A percentile compares a stretch with the other conserved stretches of the same genome.
Evolutionary conservation across 768 basidiomycete species (phyloP).

Genomic region (Fomitopsis pulvina): DNA sequence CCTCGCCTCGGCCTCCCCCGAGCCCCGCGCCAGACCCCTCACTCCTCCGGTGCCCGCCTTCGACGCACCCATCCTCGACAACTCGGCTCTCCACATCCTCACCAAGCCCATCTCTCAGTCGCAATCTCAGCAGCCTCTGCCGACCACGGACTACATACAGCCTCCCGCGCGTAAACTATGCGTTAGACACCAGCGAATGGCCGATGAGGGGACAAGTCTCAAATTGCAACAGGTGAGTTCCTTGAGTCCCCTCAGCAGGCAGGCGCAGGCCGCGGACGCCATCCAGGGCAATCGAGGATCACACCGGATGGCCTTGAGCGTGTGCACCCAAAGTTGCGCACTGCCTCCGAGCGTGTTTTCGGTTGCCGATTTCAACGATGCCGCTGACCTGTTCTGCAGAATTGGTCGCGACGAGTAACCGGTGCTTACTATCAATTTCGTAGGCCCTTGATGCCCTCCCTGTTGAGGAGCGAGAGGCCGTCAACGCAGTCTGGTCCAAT

Average conservation of each 20-base stretch:
- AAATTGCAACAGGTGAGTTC: conserved; percentile 79
- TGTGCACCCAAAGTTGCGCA: no score
- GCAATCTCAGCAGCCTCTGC: neutral
- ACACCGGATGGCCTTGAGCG: neutral
- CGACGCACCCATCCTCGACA: conserved; percentile 17
- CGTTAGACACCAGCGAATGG: conserved; percentile 92
- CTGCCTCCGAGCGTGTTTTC: no score
- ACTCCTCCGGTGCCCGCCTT: conserved; percentile 21
- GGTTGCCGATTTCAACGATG: no score
- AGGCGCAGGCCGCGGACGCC: neutral
- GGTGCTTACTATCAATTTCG: neutral
- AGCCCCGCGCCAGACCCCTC: conserved; percentile 14
- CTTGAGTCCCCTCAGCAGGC: neutral
- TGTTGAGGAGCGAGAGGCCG: conserved; percentile 75
- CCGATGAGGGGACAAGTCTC: conserved; percentile 88
- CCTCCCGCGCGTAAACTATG: conserved; percentile 70
- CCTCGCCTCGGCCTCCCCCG: conserved; percentile 29
- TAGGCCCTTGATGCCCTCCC: conserved; percentile 90
- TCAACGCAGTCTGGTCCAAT: conserved; percentile 92
- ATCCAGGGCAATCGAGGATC: neutral
- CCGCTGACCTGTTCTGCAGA: neutral
- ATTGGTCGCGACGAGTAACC: neutral
- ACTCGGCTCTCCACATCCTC: conserved; percentile 6
- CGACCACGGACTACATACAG: conserved; percentile 14
- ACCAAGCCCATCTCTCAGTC: neutral